These are phyloP conservation scores for Magnusiomyces tetraspermus DNA, from an alignment of 1,139 yeast species.

Conservation along the genomic window DNA sequence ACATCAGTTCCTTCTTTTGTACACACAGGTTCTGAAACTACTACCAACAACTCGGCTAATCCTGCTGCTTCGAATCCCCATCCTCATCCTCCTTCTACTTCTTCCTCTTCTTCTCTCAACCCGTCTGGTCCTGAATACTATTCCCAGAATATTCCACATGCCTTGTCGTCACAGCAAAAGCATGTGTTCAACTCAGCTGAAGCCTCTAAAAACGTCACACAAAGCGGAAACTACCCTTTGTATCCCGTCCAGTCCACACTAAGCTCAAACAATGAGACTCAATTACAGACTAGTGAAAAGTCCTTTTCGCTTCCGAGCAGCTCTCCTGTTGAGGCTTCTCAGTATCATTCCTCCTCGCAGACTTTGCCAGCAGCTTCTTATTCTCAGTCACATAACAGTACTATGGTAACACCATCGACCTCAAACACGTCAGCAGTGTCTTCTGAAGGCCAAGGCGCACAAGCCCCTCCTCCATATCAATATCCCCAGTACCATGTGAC, in stretches of 20 bases:
- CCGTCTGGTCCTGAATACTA: background rate
- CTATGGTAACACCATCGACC: background rate
- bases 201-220: background rate
- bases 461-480: background rate
- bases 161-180: background rate
- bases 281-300: background rate
- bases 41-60: background rate
- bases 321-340: background rate
- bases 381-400: background rate
- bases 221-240: background rate
- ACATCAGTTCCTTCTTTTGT: background rate
- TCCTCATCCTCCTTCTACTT: background rate
- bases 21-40: no score
- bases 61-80: no score
- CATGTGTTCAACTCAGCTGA: background rate
- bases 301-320: background rate
- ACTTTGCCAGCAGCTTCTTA: background rate
- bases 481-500: background rate
- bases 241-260: background rate
- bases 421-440: background rate
- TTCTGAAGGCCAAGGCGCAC: background rate
- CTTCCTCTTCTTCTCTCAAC: background rate
- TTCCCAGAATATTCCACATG: background rate
- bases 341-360: background rate
- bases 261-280: background rate